Evolutionary conservation across 2,329 filamentous ascomycete species (phyloP).

Genomic region (Monosporascus sp.): DNA sequence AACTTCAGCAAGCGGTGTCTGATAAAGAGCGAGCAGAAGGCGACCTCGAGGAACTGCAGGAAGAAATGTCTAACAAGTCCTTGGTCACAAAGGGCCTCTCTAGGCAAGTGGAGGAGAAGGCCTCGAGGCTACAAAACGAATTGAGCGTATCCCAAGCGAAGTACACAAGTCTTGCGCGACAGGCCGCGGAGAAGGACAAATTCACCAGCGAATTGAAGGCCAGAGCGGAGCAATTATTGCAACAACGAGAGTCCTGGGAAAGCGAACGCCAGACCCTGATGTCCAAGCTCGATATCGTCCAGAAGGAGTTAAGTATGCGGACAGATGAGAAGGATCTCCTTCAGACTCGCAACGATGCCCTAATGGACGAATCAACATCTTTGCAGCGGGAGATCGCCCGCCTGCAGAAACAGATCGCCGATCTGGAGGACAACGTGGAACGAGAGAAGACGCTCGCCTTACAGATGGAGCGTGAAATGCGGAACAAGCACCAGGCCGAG

Average conservation of each 20-base stretch:
- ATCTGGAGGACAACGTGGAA: slow-evolving; percentile 42
- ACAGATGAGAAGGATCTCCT: slow-evolving; percentile 64
- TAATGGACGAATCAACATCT: slow-evolving; percentile 60
- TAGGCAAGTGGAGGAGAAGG: slow-evolving; percentile 69
- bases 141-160: slow-evolving; percentile 48
- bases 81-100: slow-evolving; percentile 69
- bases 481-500: slow-evolving; percentile 46
- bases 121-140: slow-evolving; percentile 61
- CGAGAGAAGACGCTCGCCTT: slow-evolving; percentile 52
- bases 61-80: slow-evolving; percentile 76
- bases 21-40: slow-evolving; percentile 54
- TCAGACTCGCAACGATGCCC: slow-evolving; percentile 61
- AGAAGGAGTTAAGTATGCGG: slow-evolving; percentile 54
- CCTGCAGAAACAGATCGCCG: slow-evolving; percentile 39
- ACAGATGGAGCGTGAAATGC: slow-evolving; percentile 56
- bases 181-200: slow-evolving; percentile 40
- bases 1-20: slow-evolving; percentile 45
- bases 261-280: slow-evolving; percentile 37
- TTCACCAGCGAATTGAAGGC: slow-evolving; percentile 41
- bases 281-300: slow-evolving; percentile 48
- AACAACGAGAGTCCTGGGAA: slow-evolving; percentile 36
- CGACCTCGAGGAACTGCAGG: slow-evolving; percentile 62
- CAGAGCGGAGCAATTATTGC: slow-evolving; percentile 38
- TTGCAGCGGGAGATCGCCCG: slow-evolving; percentile 59
- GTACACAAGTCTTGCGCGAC: slow-evolving; percentile 46